Evolutionary conservation across 441 rosid genomes (phyloP).

Genomic region (Croton laevigatus): DNA sequence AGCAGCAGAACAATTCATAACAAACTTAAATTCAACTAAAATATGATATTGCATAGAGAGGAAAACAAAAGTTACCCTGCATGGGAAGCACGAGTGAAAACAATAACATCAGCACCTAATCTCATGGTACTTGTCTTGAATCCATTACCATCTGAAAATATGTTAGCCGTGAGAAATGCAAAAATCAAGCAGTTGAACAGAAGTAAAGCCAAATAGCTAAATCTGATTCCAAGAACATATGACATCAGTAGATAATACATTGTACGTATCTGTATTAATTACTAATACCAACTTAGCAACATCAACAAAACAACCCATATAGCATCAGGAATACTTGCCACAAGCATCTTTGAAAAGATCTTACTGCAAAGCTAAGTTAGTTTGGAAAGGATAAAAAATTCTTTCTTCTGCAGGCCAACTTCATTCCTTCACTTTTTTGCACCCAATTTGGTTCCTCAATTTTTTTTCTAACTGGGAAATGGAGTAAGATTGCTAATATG

Average conservation of each 20-base stretch:
- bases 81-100: constrained; percentile 61
- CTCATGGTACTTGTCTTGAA: constrained; percentile 99
- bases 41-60: constrained; percentile 3
- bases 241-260: not conserved
- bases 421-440: not conserved
- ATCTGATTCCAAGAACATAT: not conserved
- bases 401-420: not conserved
- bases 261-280: not conserved
- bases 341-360: not conserved
- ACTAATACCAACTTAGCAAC: constrained; percentile 6
- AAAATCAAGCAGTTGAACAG: constrained; percentile 2
- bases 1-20: not conserved
- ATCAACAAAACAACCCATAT: not conserved
- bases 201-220: not conserved
- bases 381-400: not conserved
- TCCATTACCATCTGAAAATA: constrained; percentile 90
- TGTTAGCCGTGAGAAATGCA: constrained; percentile 1
- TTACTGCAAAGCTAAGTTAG: not conserved
- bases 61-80: constrained; percentile 45
- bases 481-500: no score
- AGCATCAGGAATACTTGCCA: constrained; percentile 1
- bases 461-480: not conserved
- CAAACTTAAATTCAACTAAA: constrained; percentile 4
- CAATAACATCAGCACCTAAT: constrained; percentile 91
- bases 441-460: not conserved